Evolutionary conservation across 768 basidiomycete species (phyloP), one percentile per base, ranked within the genome.

Genomic region (Hydnum rufescens): DNA sequence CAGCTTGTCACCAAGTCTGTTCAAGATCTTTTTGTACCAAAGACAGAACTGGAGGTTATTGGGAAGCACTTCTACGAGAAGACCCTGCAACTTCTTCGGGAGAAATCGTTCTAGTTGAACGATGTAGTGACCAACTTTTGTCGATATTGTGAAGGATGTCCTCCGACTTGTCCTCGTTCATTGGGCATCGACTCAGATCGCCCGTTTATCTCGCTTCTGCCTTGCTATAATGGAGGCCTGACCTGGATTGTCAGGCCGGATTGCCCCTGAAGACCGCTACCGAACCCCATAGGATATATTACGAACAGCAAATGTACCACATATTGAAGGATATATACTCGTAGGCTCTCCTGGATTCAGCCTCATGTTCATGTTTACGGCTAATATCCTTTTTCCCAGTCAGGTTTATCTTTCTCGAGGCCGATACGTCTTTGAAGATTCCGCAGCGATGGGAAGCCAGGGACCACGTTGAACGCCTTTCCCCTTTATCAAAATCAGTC

Each of bases 111-210:
- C 44, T 54, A 56, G 29, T 57, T 64, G 52, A 18, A 53, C 56
- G 18, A 64, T 56, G 56, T 61, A 16, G 47, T 51, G 18, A 53
- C 55, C 16, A 64, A 57, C 30, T 30, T 68, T 63, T 49, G 61
- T 82, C 22, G 78, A 85, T 59, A 70, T 84, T 32, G 72, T 83
- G 4, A 67, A 66, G 39, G 77, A 84, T 57, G 80, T 84, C 22
- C 72, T 80, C 58, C 80, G 83, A 56, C 60, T 70, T 28, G 54
- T 79, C 34, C 74, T 80, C 0, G 62, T 79, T 3, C 68, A 73
- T 54, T 84, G 78, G 78, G 67, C 78, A 26, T 71, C 71, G 6
- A 66, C 72, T 30, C 60, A 73, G 51, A 64, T 81, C 53, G 81
- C 16, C 31, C 42, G 54, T 3, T 16, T 55, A 22, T 39, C 36